A percentile compares a stretch with the other conserved stretches of the same genome.
phyloP scores from a whole-genome alignment of 2,329 filamentous ascomycete genomes.

The Aspergillus pseudoterreus region DNA sequence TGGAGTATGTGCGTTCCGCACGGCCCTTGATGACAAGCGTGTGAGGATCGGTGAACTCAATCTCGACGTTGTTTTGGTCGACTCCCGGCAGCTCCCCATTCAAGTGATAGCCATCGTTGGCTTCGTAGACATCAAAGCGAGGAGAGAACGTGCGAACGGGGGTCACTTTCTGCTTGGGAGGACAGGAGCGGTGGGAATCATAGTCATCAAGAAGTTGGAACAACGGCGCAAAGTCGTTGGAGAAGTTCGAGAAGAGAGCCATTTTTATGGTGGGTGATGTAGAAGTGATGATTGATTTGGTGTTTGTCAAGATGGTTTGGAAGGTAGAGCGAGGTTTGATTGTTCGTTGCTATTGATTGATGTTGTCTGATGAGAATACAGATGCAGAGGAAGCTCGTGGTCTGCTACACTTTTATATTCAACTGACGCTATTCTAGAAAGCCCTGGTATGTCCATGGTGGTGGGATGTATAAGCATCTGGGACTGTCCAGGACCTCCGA shows the following conservation, averaged over 20 bases:
- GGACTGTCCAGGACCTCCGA: not conserved
- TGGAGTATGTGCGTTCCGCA: slow-evolving; percentile 30
- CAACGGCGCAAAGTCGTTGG: slow-evolving; percentile 37
- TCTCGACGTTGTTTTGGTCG: slow-evolving; percentile 41
- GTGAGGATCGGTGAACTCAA: slow-evolving; percentile 45
- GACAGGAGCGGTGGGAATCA: slow-evolving; percentile 28
- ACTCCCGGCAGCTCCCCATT: slow-evolving; percentile 46
- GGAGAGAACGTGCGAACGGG: slow-evolving; percentile 33
- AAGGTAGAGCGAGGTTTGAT: not conserved
- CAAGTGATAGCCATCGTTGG: slow-evolving; percentile 38
- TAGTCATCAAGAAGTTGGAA: slow-evolving; percentile 44
- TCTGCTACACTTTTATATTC: slow-evolving; percentile 14
- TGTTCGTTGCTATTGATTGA: not conserved
- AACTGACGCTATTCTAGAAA: slow-evolving; percentile 12
- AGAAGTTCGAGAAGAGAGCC: slow-evolving; percentile 37
- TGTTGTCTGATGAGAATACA: not conserved
- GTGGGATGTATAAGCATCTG: not conserved
- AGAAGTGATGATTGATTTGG: not conserved
- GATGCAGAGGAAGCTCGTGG: not conserved
- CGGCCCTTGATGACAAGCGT: slow-evolving; percentile 44
- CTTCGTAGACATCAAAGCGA: slow-evolving; percentile 44
- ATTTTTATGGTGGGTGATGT: slow-evolving; percentile 19
- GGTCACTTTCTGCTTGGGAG: slow-evolving; percentile 14
- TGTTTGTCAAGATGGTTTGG: not conserved
- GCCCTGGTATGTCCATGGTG: slow-evolving; percentile 3